phyloP scores from a whole-genome alignment of 1,284 basidiomycete genomes.

The Pyrrhoderma noxium region DNA sequence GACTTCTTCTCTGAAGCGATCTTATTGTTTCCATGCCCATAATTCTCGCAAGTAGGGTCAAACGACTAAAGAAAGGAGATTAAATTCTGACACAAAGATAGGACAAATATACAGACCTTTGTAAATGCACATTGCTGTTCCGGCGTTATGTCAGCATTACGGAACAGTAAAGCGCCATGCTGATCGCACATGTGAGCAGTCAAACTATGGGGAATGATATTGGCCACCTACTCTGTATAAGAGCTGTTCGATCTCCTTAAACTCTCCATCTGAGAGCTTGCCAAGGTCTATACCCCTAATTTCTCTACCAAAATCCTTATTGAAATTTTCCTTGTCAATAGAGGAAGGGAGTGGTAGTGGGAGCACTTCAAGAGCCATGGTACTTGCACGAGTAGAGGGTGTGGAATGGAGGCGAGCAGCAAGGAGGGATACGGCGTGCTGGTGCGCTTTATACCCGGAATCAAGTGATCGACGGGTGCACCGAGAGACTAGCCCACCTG shows the following conservation, averaged over 20 bases:
- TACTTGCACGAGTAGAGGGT: neutral
- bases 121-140: conserved; percentile 81
- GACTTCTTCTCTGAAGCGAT: conserved; percentile 64
- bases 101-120: conserved; percentile 44
- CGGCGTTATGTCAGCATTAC: conserved; percentile 59
- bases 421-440: neutral
- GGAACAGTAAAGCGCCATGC: conserved; percentile 73
- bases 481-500: too few relatives aligned
- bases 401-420: neutral
- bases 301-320: conserved; percentile 52
- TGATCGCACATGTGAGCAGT: conserved; percentile 25
- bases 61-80: conserved; percentile 42
- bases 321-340: conserved; percentile 50
- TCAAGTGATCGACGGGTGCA: too few relatives aligned
- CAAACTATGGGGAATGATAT: neutral
- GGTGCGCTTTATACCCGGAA: too few relatives aligned
- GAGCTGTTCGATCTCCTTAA: conserved; percentile 51
- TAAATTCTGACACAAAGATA: neutral
- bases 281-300: conserved; percentile 57
- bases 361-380: conserved; percentile 49
- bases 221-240: conserved; percentile 48
- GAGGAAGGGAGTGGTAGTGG: conserved; percentile 53
- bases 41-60: conserved; percentile 64
- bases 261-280: conserved; percentile 44
- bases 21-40: conserved; percentile 83